phyloP scores from a whole-genome alignment of 2,329 filamentous ascomycete genomes.

The Aureobasidium leucospermi region DNA sequence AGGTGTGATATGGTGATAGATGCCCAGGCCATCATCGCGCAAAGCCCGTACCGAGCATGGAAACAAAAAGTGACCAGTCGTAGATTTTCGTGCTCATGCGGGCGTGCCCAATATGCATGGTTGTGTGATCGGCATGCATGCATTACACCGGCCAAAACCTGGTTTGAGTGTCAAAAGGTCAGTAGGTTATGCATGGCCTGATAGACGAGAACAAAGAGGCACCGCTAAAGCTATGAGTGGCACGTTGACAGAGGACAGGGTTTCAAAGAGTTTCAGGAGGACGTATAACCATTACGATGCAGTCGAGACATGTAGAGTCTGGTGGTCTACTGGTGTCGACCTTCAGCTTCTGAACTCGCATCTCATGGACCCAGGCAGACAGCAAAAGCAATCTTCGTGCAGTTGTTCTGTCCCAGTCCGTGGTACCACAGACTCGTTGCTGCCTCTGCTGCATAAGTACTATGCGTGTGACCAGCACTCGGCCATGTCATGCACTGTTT shows the following conservation, averaged over 20 bases:
- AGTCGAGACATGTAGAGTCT: neutral
- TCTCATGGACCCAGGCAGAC: neutral
- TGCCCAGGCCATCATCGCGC: no score
- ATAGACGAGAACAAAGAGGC: neutral
- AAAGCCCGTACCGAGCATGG: no score
- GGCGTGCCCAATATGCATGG: neutral
- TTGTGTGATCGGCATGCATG: slow-evolving; percentile 4
- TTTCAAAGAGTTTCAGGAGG: no score
- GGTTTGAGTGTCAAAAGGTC: neutral
- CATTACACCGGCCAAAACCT: neutral
- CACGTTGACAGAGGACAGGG: no score
- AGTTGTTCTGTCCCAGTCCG: no score
- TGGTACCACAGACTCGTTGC: no score
- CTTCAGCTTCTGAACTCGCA: neutral
- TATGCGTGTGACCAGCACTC: no score
- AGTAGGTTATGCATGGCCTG: neutral
- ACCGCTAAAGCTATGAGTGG: neutral
- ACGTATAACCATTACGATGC: neutral
- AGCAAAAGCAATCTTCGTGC: no score
- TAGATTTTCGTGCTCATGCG: neutral
- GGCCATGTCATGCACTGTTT: neutral
- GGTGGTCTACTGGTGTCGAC: neutral
- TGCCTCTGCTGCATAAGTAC: no score
- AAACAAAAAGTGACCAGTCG: neutral
- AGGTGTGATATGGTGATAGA: no score